phyloP scores from a whole-genome alignment of 2,329 filamentous ascomycete species.

The Setomelanomma holmii region DNA sequence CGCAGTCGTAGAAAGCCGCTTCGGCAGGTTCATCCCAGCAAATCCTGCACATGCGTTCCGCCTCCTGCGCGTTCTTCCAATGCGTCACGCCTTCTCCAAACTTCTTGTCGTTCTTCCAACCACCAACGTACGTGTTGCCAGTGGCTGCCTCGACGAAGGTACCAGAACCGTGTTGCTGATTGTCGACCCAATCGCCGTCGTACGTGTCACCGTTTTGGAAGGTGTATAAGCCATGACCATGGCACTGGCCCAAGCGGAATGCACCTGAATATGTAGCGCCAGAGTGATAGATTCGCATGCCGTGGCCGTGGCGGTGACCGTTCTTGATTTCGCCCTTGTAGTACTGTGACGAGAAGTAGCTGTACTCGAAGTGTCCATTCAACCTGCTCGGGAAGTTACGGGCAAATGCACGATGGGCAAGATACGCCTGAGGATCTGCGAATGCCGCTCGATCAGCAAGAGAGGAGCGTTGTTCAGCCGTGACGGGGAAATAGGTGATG shows the following conservation, averaged over 20 bases:
- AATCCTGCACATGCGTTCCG: slow-evolving; percentile 65
- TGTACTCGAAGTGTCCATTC: slow-evolving; percentile 57
- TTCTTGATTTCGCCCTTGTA: slow-evolving; percentile 61
- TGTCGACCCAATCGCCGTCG: slow-evolving; percentile 65
- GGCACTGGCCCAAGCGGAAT: slow-evolving; percentile 60
- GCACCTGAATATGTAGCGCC: slow-evolving; percentile 64
- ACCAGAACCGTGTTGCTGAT: slow-evolving; percentile 67
- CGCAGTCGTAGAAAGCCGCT: slow-evolving; percentile 68
- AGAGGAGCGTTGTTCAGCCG: slow-evolving; percentile 35
- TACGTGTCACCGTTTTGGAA: slow-evolving; percentile 72
- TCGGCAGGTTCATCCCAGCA: slow-evolving; percentile 68
- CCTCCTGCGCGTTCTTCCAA: slow-evolving; percentile 68
- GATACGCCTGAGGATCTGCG: slow-evolving; percentile 50
- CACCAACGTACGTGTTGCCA: slow-evolving; percentile 67
- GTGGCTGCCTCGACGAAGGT: slow-evolving; percentile 63
- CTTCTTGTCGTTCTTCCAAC: slow-evolving; percentile 66
- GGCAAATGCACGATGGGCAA: slow-evolving; percentile 49
- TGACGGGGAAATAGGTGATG: slow-evolving; percentile 36
- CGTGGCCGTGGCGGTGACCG: slow-evolving; percentile 60
- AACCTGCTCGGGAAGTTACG: slow-evolving; percentile 54
- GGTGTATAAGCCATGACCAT: slow-evolving; percentile 64
- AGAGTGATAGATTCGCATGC: slow-evolving; percentile 60
- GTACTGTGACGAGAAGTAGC: slow-evolving; percentile 63
- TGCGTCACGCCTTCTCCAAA: slow-evolving; percentile 68
- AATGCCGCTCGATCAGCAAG: slow-evolving; percentile 44